Evolutionary conservation across 2,329 filamentous ascomycete species (phyloP).

Genomic region (Fusarium sp.): DNA sequence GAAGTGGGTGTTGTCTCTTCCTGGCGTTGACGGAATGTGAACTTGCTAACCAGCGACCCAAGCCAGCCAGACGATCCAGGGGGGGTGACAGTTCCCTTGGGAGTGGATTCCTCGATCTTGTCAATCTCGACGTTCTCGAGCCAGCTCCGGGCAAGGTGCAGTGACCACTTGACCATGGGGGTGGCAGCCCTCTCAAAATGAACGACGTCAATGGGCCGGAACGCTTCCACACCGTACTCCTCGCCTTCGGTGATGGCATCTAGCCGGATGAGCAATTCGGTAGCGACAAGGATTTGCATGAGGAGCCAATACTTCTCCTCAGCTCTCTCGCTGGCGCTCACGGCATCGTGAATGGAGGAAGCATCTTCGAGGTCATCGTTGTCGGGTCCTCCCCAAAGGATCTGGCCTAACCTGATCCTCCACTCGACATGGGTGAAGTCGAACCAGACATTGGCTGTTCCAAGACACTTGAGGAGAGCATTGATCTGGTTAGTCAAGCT

Average conservation of each 20-base stretch:
- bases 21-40: slow-evolving; percentile 62
- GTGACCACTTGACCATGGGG: slow-evolving; percentile 76
- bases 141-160: slow-evolving; percentile 76
- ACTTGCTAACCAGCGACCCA: slow-evolving; percentile 70
- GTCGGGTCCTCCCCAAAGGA: slow-evolving; percentile 74
- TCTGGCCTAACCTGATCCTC: slow-evolving; percentile 80
- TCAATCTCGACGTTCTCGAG: slow-evolving; percentile 77
- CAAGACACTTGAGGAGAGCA: slow-evolving; percentile 76
- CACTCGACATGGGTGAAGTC: slow-evolving; percentile 83
- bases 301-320: slow-evolving; percentile 79
- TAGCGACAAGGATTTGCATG: slow-evolving; percentile 75
- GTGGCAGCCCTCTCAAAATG: slow-evolving; percentile 75
- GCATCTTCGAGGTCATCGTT: slow-evolving; percentile 70
- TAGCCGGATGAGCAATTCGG: slow-evolving; percentile 75
- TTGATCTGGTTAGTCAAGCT: slow-evolving; percentile 80
- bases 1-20: slow-evolving; percentile 53
- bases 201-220: slow-evolving; percentile 71
- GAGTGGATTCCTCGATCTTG: slow-evolving; percentile 55
- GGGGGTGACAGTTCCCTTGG: slow-evolving; percentile 26
- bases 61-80: slow-evolving; percentile 62
- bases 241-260: slow-evolving; percentile 75
- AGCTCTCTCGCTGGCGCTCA: slow-evolving; percentile 65
- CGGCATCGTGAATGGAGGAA: slow-evolving; percentile 65
- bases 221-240: slow-evolving; percentile 66
- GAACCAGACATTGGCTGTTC: slow-evolving; percentile 78